Evolutionary conservation across 2,329 filamentous ascomycete genomes (phyloP), one percentile per base, ranked within the genome.

Genomic region (Periconia sp.): DNA sequence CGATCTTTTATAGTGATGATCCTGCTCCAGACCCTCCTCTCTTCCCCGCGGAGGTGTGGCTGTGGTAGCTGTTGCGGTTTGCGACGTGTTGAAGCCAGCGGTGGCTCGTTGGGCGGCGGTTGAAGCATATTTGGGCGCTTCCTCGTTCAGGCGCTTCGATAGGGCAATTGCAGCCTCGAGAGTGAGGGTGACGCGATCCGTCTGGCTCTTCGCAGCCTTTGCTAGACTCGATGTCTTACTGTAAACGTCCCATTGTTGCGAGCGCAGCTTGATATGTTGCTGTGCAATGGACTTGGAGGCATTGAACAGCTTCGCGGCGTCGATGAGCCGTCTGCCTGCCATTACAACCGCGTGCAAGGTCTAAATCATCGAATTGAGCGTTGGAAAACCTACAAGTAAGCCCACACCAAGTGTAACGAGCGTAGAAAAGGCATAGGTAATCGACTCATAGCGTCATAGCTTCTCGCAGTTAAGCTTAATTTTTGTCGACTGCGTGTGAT

Each of bases 161-260:
- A 88, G 76, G 48, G 82, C 81, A 35, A 83, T 79, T 18, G 85
- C 85, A 41, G 86, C 85, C 61, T 82, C 79, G 37, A 81, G 79
- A 17, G 85, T 87, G 47, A 86, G 74, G 1, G 84, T 84, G 47
- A 88, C 72, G 51, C 82, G 79, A 57, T 87, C 83, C 1, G 82
- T 83, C 72, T 87, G 85, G 48, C 69, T 78, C 68, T 85, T 85
- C 52, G 87, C 77, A 14, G 82, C 82, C 67, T 83, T 85, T 27
- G 84, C 83, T 45, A 90, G 71, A 30, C 82, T 84, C 2, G 87
- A 89, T 0, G 87, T 89, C 60, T 82, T 79, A 47, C 76, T 84
- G 71, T 83, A 88, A 45, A 84, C 72, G 66, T 88, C 82, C 62
- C 87, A 76, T 69, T 89, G 85, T 50, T 81, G 79, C 50, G 80